Evolutionary conservation across 441 rosid genomes (phyloP), one percentile per base, ranked within the genome.

Genomic region (Syzygium syzygioides): DNA sequence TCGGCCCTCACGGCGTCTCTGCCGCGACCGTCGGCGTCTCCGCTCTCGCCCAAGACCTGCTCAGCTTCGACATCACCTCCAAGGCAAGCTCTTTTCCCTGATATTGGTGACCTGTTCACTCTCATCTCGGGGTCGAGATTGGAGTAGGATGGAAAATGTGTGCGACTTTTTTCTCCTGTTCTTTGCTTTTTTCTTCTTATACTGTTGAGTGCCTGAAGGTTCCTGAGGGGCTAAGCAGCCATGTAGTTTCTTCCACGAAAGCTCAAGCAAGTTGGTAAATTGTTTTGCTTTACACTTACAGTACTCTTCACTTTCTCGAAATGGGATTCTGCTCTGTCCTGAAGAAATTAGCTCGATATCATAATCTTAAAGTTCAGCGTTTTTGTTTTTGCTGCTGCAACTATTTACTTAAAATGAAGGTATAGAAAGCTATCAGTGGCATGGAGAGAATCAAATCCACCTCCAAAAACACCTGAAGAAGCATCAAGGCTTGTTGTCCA

Each of bases 191-290:
- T 79, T 14, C 59, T 45, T 28, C 86, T 76, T 41, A 76, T 23
- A 6, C 48, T 37, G 83, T 12, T 23, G 83, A 41, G n/a, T 41
- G 28, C 25, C 83, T 76, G 83, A 41, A 96, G 98, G 97, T 96
- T 86, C 98, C 98, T 79, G 93, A 93, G 88, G 98, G 95, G 48
- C 96, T 97, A 50, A 92, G 91, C 88, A 92, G 89, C 62, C 94
- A 92, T 76, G 99, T 96, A 87, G 94, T 89, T 41, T 96, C 99
- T 8, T 96, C 99, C 19, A 95, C 87, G 95, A 96, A 94, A 90
- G 98, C 97, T 93, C 98, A 97, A 90, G 95, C 98, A 59, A 96
- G 94, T 87, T 97, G 98, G 98, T 96, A 95, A 93, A 26, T 48
- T 7, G 32, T 37, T 54, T 55, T 23, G 20, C 60, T 53, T 54